Base-by-base conservation (phyloP, 805 yeast species). In the Barnettozyma siamensis region DNA sequence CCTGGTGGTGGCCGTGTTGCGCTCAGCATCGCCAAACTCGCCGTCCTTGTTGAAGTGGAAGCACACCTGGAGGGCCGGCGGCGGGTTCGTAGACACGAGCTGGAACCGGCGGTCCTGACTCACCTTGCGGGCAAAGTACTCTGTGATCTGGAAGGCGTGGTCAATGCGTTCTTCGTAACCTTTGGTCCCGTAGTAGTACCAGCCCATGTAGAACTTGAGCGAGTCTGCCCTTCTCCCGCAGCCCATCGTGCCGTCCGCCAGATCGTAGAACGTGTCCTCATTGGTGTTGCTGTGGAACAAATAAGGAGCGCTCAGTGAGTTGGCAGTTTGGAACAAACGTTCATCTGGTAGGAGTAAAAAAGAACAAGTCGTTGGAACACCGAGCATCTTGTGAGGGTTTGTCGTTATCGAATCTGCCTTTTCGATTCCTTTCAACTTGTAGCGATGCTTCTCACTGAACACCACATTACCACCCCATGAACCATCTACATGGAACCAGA, bases 231-330 rank as follows among this genome's bases (percentile, higher is more conserved):
- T 72, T 50, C 95, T 75, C 12, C 95, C 95, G 58, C 95, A 86
- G 8, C 94, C 95, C 89, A 87, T 80, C 3, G 95, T 87, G 12
- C 93, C 94, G 58, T 84, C 91, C 1, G 91, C 95, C 42, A 86
- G 71, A 51, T 86, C 95, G 54, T 67, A 83, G 59, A 72, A 53
- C 2, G 75, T 78, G 20, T 74, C 83, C 4, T 67, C 75, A 31
- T 64, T 72, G 11, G 61, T 58, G n/a, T 64, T 59, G 42, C 69
- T 68, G 55, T 86, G 95, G 72, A 85, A 86, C 33, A 86, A 64
- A 57, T 86, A 87, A 5, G 93, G 93, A 0, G 95, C 95, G 26
- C 71, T 66, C 38, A 87, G 65, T 3, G 94, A 81, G 66, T 84
- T 85, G 12, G 94, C 81, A 36, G 71, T 70, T 50, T 79, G 83